A percentile compares a stretch with the other conserved stretches of the same genome.
Conservation (phyloP, 352 stramenopile species). For the Halophytophthora batemanensis region DNA sequence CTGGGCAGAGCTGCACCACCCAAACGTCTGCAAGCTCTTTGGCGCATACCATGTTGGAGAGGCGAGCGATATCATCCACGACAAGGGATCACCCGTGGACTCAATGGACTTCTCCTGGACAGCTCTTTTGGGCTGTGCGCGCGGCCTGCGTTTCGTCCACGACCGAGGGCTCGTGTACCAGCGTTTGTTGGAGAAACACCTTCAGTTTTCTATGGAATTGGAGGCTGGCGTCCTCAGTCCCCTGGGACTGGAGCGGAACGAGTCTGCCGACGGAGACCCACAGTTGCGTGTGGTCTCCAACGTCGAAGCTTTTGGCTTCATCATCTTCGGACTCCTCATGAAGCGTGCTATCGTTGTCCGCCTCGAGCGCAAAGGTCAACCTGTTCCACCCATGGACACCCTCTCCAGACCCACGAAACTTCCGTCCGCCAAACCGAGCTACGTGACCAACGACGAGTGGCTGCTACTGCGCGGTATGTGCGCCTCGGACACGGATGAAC, state of each 20-base stretch:
- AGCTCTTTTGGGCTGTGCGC: slow-evolving; percentile 22
- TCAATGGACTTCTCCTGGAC: slow-evolving; percentile 18
- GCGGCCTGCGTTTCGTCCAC: slow-evolving; percentile 28
- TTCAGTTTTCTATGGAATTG: slow-evolving; percentile 10
- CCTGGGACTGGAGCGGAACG: slow-evolving; percentile 17
- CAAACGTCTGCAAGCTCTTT: slow-evolving; percentile 25
- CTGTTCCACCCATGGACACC: slow-evolving; percentile 9
- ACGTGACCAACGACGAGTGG: slow-evolving; percentile 20
- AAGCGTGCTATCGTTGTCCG: too few species aligned
- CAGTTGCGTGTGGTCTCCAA: too few species aligned
- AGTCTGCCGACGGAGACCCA: too few species aligned
- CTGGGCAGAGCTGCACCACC: slow-evolving; percentile 27
- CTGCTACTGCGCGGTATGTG: slow-evolving; percentile 25
- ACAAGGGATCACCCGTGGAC: slow-evolving; percentile 18
- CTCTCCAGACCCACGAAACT: slow-evolving; percentile 17
- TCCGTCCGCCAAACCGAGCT: slow-evolving; percentile 7
- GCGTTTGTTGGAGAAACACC: slow-evolving; percentile 20
- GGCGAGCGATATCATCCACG: slow-evolving; percentile 21
- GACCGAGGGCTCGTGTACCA: slow-evolving; percentile 30
- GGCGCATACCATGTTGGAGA: slow-evolving; percentile 25
- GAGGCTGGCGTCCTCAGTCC: slow-evolving; percentile 18
- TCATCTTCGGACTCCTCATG: too few species aligned
- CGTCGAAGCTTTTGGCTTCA: too few species aligned
- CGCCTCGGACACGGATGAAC: slow-evolving; percentile 1
- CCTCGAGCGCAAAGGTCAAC: too few species aligned